These are phyloP conservation scores for Chernovozyma aurita DNA, from an alignment of 1,139 yeast genomes.

Conservation along the genomic window DNA sequence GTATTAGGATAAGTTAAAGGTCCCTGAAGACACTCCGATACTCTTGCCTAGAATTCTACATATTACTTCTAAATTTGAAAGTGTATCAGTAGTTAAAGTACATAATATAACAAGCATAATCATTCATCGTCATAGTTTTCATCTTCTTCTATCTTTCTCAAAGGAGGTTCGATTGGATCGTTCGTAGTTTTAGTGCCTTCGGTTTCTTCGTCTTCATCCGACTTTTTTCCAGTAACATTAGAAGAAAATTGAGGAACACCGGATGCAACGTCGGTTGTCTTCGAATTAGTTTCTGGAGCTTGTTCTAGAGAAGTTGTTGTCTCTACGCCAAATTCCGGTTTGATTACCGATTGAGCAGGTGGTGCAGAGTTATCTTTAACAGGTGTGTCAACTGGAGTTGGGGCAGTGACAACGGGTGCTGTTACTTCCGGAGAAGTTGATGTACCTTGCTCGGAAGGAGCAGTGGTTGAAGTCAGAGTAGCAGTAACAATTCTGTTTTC, in stretches of 20 bases:
- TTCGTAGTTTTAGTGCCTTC: slow-evolving; percentile 21
- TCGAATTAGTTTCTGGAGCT: not conserved
- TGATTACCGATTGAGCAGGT: not conserved
- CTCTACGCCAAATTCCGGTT: not conserved
- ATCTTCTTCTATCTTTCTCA: slow-evolving; percentile 76
- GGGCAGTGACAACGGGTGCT: not conserved
- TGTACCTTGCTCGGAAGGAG: not conserved
- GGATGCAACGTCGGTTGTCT: not conserved
- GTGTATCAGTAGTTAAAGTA: no score
- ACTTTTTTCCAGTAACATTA: slow-evolving; percentile 17
- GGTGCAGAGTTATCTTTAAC: not conserved
- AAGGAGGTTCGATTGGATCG: slow-evolving; percentile 55
- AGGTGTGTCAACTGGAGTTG: not conserved
- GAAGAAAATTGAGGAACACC: slow-evolving; percentile 20
- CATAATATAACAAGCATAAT: slow-evolving; percentile 1
- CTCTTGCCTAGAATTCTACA: no score
- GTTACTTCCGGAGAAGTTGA: no score
- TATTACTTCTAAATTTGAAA: no score
- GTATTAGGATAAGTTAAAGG: slow-evolving; percentile 1
- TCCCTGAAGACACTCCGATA: no score
- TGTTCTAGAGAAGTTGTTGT: no score
- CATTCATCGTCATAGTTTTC: slow-evolving; percentile 77
- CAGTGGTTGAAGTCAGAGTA: not conserved
- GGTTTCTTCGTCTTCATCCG: slow-evolving; percentile 12
- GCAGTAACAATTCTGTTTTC: no score